phyloP scores from a whole-genome alignment of 1,284 basidiomycete species.

The Ustilago tritici region DNA sequence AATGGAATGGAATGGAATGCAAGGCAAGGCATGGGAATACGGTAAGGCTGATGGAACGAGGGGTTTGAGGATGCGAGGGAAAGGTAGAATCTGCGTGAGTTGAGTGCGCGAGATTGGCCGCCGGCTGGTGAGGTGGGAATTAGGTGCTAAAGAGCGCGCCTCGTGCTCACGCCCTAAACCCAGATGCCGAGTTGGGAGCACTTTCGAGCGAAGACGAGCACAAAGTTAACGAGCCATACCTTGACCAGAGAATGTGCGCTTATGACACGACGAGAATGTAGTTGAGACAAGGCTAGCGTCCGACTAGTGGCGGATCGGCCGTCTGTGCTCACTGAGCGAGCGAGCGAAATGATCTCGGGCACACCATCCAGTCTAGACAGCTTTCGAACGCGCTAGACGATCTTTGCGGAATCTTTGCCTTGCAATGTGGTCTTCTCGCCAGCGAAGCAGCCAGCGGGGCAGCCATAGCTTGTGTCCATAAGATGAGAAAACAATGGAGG shows the following conservation, averaged over 20 bases:
- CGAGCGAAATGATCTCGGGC: slow-evolving; percentile 1
- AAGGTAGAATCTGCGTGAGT: neutral
- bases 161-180: slow-evolving; percentile 11
- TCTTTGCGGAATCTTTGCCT: slow-evolving; percentile 2
- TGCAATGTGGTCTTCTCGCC: neutral
- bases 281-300: neutral
- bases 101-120: slow-evolving; percentile 21
- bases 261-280: neutral
- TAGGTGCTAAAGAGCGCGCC: neutral
- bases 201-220: neutral
- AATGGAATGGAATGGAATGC: neutral
- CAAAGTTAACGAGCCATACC: neutral
- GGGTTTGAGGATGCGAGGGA: neutral
- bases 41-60: neutral
- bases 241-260: neutral
- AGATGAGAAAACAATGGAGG: neutral
- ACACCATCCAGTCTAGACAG: neutral
- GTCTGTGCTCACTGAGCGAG: neutral
- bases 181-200: slow-evolving; percentile 10
- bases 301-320: neutral
- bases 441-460: neutral
- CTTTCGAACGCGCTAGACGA: neutral
- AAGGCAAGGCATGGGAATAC: neutral
- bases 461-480: no score
- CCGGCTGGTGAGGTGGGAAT: neutral